Evolutionary conservation across 805 yeast species (phyloP).

Genomic region (Danielia reshetovae): DNA sequence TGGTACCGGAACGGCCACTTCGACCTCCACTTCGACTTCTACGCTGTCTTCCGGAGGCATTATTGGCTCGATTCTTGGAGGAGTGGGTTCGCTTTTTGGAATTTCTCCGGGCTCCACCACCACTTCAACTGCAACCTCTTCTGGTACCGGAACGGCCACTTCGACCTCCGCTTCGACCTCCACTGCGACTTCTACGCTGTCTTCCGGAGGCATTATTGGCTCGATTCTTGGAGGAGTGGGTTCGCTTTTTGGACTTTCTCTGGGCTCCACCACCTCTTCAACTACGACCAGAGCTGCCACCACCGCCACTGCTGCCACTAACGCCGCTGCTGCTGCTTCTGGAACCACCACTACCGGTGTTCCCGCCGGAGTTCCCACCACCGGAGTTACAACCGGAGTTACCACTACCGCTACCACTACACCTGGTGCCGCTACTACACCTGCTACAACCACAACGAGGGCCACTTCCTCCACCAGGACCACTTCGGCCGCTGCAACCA

Average conservation of each 20-base stretch:
- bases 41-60: slow-evolving; percentile 3
- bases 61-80: slow-evolving; percentile 6
- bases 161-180: slow-evolving; percentile 7
- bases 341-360: slow-evolving; percentile 5
- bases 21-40: background rate
- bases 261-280: slow-evolving; percentile 4
- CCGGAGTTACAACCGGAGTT: slow-evolving; percentile 6
- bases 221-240: slow-evolving; percentile 5
- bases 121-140: slow-evolving; percentile 3
- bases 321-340: background rate
- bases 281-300: slow-evolving; percentile 1
- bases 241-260: slow-evolving; percentile 1
- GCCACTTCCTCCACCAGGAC: slow-evolving; percentile 16
- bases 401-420: slow-evolving; percentile 4
- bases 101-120: slow-evolving; percentile 2
- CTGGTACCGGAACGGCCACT: background rate
- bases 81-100: slow-evolving; percentile 2
- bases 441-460: slow-evolving; percentile 9
- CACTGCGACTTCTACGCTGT: slow-evolving; percentile 1
- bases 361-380: slow-evolving; percentile 2
- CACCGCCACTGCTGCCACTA: slow-evolving; percentile 6
- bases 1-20: background rate
- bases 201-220: slow-evolving; percentile 4
- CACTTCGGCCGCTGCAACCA: slow-evolving; percentile 5
- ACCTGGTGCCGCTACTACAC: slow-evolving; percentile 5